Base-by-base conservation (phyloP, 805 yeast species). In the Blastobotrys muscicola region DNA sequence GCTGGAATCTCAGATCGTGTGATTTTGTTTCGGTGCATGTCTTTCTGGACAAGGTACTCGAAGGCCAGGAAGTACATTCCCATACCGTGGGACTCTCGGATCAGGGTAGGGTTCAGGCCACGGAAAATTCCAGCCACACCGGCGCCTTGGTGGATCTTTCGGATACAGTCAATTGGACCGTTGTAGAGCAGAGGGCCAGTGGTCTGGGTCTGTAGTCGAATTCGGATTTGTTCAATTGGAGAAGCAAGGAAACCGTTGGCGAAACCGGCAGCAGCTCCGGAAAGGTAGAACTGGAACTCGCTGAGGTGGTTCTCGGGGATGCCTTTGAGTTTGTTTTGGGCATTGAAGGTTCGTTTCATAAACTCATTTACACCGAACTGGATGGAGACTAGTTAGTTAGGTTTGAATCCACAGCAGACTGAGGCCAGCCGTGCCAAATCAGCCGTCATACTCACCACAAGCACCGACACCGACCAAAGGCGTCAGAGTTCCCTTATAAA, bases 391-490 rank as follows among this genome's bases (percentile, higher is more conserved):
- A 11, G n/a, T 31, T 31, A 11, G n/a, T 20, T 4, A 20, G 26
- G 6, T n/a, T n/a, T n/a, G n/a, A n/a, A n/a, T n/a, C n/a, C n/a
- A n/a, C n/a, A n/a, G n/a, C n/a, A n/a, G n/a, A n/a, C 4, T 20
- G 26, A 20, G 6, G 4, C 6, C 26, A 20, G 26, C 26, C 26
- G 26, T 20, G 26, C 26, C 26, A 20, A 20, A 20, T 20, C 26
- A 20, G 26, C 26, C 26, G 6, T 4, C 6, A 20, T 20, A 38
- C 43, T 46, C 26, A 20, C 53, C 97, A 70, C 97, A 89, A 0
- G 95, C 95, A 41, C 98, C 98, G n/a, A 90, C 71, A 9, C 98
- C 98, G 31, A 90, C 62, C 53, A 92, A 70, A 14, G 98, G 98
- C 1, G 97, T 89, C 53, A 87, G 57, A 1, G 96, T 87, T 31